A percentile compares a stretch with the other conserved stretches of the same genome.
These are phyloP conservation scores for Nigrospora oryzae DNA, from an alignment of 2,329 filamentous ascomycete genomes.

Conservation along the genomic window DNA sequence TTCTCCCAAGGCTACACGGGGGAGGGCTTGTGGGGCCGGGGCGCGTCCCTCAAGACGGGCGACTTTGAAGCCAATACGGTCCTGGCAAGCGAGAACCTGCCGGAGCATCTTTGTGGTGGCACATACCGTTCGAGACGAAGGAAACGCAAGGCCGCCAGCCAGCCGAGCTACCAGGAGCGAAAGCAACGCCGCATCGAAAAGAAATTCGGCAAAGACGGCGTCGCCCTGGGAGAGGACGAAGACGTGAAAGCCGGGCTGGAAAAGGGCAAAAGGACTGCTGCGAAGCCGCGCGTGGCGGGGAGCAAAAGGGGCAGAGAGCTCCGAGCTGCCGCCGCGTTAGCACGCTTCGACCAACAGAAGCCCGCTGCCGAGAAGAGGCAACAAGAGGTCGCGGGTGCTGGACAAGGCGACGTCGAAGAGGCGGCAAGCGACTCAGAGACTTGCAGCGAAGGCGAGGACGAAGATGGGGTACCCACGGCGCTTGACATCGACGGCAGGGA, in stretches of 20 bases:
- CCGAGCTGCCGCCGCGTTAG: slow-evolving; percentile 67
- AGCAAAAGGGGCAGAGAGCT: slow-evolving; percentile 70
- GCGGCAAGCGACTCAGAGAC: slow-evolving; percentile 23
- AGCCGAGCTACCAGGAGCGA: slow-evolving; percentile 59
- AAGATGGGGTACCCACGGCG: slow-evolving; percentile 35
- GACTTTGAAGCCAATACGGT: slow-evolving; percentile 47
- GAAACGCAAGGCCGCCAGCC: slow-evolving; percentile 44
- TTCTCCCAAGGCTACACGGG: slow-evolving; percentile 67
- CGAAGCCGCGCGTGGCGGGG: slow-evolving; percentile 64
- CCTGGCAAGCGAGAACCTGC: slow-evolving; percentile 45
- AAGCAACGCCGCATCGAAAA: slow-evolving; percentile 64
- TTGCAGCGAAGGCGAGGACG: slow-evolving; percentile 33
- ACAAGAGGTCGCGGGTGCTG: slow-evolving; percentile 9
- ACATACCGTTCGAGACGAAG: slow-evolving; percentile 58
- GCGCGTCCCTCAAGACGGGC: slow-evolving; percentile 53
- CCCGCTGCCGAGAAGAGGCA: slow-evolving; percentile 41
- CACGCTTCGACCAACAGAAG: slow-evolving; percentile 56
- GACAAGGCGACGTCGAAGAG: slow-evolving; percentile 13
- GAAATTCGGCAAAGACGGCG: slow-evolving; percentile 68
- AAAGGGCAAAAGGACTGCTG: slow-evolving; percentile 51
- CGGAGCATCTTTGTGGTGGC: slow-evolving; percentile 72
- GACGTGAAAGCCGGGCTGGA: slow-evolving; percentile 58
- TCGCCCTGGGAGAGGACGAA: slow-evolving; percentile 62
- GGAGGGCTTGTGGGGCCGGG: slow-evolving; percentile 76
- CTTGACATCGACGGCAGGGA: slow-evolving; percentile 56